Evolutionary conservation across 495 filamentous ascomycete species (phyloP).

Genomic region (Podospora comata): DNA sequence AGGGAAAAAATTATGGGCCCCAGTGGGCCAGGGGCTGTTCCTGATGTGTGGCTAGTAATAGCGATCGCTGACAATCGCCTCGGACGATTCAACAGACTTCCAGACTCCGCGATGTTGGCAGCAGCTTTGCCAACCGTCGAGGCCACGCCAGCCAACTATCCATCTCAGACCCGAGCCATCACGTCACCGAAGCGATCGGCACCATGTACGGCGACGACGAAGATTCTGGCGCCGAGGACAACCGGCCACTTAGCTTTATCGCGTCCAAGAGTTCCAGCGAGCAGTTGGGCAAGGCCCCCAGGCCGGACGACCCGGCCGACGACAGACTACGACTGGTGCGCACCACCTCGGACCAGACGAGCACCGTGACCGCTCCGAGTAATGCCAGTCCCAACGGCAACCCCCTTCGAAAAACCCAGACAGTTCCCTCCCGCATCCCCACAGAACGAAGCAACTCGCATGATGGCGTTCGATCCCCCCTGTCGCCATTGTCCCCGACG

Average conservation of each 20-base stretch:
- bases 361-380: slow-evolving; percentile 10
- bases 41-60: slow-evolving; percentile 24
- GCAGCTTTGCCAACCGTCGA: slow-evolving; percentile 53
- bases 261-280: slow-evolving; percentile 40
- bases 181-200: slow-evolving; percentile 96
- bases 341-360: slow-evolving; percentile 42
- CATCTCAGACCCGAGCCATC: slow-evolving; percentile 69
- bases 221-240: slow-evolving; percentile 44
- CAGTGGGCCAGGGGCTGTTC: slow-evolving; percentile 27
- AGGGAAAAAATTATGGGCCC: slow-evolving; percentile 29
- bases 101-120: slow-evolving; percentile 53
- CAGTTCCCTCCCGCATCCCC: slow-evolving; percentile 42
- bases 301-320: slow-evolving; percentile 27
- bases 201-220: slow-evolving; percentile 83
- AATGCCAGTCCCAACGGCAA: slow-evolving; percentile 22
- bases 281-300: slow-evolving; percentile 29
- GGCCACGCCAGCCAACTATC: slow-evolving; percentile 56
- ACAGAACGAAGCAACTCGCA: slow-evolving; percentile 46
- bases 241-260: slow-evolving; percentile 48
- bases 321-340: slow-evolving; percentile 43
- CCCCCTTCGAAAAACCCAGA: slow-evolving; percentile 37
- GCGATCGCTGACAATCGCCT: neutral
- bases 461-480: slow-evolving; percentile 46
- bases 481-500: slow-evolving; percentile 53
- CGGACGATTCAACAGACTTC: slow-evolving; percentile 44